Percentiles rank a stretch among this genome's conserved stretches.
Evolutionary conservation across 768 basidiomycete species (phyloP).

Genomic region (Auricularia sp.): DNA sequence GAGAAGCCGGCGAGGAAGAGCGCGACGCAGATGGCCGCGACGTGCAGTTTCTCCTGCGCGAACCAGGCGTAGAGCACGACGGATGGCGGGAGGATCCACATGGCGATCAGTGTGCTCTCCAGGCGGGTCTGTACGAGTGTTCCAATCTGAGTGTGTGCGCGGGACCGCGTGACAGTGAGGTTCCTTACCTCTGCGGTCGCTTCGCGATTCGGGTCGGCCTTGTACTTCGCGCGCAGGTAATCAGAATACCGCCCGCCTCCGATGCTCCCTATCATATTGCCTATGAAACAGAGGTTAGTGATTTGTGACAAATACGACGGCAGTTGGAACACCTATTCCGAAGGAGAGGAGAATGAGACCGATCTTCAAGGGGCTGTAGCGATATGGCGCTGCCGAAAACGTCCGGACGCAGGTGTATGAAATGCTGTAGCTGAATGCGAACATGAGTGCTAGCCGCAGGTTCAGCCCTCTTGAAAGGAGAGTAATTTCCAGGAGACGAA

Average conservation of each 20-base stretch:
- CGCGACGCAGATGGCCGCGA: slow-evolving; percentile 60
- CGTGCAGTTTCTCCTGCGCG: slow-evolving; percentile 47
- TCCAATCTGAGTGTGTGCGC: background rate
- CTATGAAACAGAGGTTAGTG: slow-evolving; percentile 14
- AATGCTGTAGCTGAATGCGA: slow-evolving; percentile 61
- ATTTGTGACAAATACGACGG: background rate
- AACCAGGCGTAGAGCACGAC: slow-evolving; percentile 72
- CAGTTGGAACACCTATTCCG: slow-evolving; percentile 43
- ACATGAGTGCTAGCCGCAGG: slow-evolving; percentile 44
- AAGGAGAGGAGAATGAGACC: slow-evolving; percentile 71
- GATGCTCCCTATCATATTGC: slow-evolving; percentile 43
- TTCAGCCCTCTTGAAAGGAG: background rate
- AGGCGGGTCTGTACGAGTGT: slow-evolving; percentile 53
- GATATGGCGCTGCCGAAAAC: slow-evolving; percentile 45
- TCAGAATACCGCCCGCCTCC: slow-evolving; percentile 55
- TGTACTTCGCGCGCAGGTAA: slow-evolving; percentile 32
- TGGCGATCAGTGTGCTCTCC: slow-evolving; percentile 50
- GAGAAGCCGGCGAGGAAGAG: slow-evolving; percentile 68
- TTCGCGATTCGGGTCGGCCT: slow-evolving; percentile 13
- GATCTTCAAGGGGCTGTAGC: slow-evolving; percentile 57
- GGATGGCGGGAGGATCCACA: slow-evolving; percentile 40
- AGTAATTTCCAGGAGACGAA: background rate
- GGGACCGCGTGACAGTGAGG: background rate
- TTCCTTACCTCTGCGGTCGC: background rate
- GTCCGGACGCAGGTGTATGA: slow-evolving; percentile 69